Base-by-base conservation (phyloP, 2,329 filamentous ascomycete genomes). In the Thelonectria discophora region DNA sequence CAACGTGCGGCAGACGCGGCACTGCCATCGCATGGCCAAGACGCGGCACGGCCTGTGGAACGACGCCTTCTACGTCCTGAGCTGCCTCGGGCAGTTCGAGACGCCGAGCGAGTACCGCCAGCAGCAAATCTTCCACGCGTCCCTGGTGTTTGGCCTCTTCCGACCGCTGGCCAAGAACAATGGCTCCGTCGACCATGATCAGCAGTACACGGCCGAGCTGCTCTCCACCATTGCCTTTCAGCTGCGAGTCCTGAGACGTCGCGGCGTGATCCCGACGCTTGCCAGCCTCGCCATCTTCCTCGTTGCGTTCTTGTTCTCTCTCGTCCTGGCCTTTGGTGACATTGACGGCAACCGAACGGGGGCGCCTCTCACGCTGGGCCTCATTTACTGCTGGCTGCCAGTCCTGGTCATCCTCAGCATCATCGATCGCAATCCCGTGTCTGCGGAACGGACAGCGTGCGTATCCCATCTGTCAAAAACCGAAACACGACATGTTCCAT, bases 21-120 rank as follows among this genome's bases (percentile, higher is more conserved):
- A 58, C 17, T 58, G 55, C 18, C 55, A 58, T 18, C 55, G 55
- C 27, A 58, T 58, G 55, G 55, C 55, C 15, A 58, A 58, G 40
- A 51, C 55, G 18, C 17, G 55, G 8, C 46, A 58, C 13, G 55
- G 55, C 27, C 18, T 58, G 10, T 58, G 55, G 55, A 52, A 58
- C 20, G 55, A 58, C 21, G 47, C 55, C 6, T 58, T 58, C 15
- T 58, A 58, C 27, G 55, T 58, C 1, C 47, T 58, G 8, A 58
- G 55, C 30, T 58, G 55, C 20, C 30, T 58, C 15, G 55, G 55
- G 1, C 55, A 58, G 40, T 58, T 58, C 17, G 55, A 58, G 8
- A 52, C 39, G 10, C 55, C 55, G 3, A 30, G 24, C 10, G 55
- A 58, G 10, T 46, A 50, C 21, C 34, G 51, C 12, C 30, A 49